Evolutionary conservation across 805 yeast species (phyloP), one percentile per base, ranked within the genome.

Genomic region (Metschnikowia koreensis): DNA sequence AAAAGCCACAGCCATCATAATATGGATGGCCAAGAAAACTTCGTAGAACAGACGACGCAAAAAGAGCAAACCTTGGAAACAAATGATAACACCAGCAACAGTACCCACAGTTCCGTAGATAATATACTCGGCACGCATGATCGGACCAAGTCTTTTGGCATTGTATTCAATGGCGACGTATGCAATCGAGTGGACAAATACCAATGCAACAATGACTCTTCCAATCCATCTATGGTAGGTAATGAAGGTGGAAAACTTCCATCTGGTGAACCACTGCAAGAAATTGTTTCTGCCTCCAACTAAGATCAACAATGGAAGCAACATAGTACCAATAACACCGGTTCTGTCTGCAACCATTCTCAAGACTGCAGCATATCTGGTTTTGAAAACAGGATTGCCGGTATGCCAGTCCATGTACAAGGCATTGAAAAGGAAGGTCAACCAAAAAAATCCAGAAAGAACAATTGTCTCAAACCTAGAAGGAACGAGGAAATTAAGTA

Each of bases 381-480:
- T 47, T 4, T 41, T 13, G 51, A 68, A 79, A 1, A 78, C 61
- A 6, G 79, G 73, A 52, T 74, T 70, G 6, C 60, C 70, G 6
- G 60, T 61, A 38, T 63, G 60, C 42, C 58, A 63, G n/a, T 59
- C 50, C 55, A 69, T 63, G 36, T 56, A 36, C 50, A 54, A 54
- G 2, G 60, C 59, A 31, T 39, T 48, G 38, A 57, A 44, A 5
- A 48, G 44, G 17, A 57, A 46, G 15, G 54, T 52, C 37, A 55
- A 48, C 52, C 54, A 54, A 40, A 59, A 52, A 34, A 59, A 66
- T 0, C 70, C 54, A 60, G 53, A 27, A 57, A 57, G 44, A 56
- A 49, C 46, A 55, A 53, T 42, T 50, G 68, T 51, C 65, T 69
- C 66, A 52, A 63, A 22, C 10, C 63, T 41, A 6, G 63, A 44